Conservation (phyloP, 2,329 filamentous ascomycete species). For the Fusarium incarnatum region DNA sequence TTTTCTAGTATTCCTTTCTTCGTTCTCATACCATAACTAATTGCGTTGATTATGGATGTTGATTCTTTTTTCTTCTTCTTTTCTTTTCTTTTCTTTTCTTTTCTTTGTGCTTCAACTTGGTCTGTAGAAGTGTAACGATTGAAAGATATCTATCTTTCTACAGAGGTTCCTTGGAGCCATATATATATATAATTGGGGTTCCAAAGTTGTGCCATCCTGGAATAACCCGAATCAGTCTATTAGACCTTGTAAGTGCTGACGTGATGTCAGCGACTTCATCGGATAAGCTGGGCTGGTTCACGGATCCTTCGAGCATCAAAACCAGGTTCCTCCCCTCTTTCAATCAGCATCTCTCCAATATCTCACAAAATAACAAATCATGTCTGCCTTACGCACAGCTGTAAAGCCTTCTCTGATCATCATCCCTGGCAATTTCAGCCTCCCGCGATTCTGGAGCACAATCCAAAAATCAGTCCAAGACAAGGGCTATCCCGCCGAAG, state of each 20-base stretch:
- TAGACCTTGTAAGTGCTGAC: neutral
- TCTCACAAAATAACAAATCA: rapidly evolving
- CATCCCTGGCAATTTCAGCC: conserved; percentile 15
- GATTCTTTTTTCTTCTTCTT: too few species aligned
- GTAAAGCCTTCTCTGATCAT: neutral
- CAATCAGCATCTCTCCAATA: rapidly evolving
- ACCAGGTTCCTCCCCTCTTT: neutral
- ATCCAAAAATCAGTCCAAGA: neutral
- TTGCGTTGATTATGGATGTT: rapidly evolving
- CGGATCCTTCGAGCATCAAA: neutral
- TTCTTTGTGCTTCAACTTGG: too few species aligned
- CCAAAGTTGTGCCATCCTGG: too few species aligned
- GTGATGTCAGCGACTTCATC: neutral
- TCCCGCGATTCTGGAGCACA: conserved; percentile 10
- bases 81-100: too few species aligned
- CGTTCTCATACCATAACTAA: too few species aligned
- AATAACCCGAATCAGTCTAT: rapidly evolving
- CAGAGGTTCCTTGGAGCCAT: too few species aligned
- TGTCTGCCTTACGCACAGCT: neutral
- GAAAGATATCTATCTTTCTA: too few species aligned
- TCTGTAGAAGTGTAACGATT: rapidly evolving
- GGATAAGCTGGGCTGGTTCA: neutral
- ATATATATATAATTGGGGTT: too few species aligned
- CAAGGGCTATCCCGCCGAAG: neutral
- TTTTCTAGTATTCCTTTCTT: too few species aligned